Evolutionary conservation across 2,329 filamentous ascomycete species (phyloP).

Genomic region (Reticulascus tulasneorum): DNA sequence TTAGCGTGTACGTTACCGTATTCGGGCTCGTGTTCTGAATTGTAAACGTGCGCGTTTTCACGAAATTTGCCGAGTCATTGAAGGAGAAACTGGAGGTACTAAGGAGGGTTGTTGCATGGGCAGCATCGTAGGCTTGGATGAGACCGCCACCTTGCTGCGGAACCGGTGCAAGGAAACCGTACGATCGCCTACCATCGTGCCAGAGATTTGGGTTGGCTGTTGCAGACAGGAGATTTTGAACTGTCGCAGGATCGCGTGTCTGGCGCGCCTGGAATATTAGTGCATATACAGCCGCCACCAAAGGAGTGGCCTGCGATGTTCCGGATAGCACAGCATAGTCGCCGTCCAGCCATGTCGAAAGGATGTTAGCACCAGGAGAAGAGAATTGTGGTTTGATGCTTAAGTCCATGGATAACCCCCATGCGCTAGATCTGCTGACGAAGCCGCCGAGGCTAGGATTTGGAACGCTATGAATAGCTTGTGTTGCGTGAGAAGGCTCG

Average conservation of each 20-base stretch:
- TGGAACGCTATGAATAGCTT: too few relatives aligned
- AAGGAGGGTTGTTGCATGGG: constrained; percentile 32
- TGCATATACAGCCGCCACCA: constrained; percentile 35
- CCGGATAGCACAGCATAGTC: constrained; percentile 46
- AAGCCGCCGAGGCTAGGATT: constrained; percentile 45
- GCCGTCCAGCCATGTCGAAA: constrained; percentile 46
- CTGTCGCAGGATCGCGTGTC: constrained; percentile 17
- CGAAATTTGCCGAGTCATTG: constrained; percentile 40
- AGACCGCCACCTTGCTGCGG: constrained; percentile 39
- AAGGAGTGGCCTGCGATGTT: constrained; percentile 50
- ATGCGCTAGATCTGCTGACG: too few relatives aligned
- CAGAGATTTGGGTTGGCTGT: constrained; percentile 24
- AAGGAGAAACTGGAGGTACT: constrained; percentile 35
- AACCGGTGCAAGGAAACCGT: constrained; percentile 25
- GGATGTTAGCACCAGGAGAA: constrained; percentile 52
- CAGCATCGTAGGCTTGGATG: constrained; percentile 35
- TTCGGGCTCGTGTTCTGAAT: constrained; percentile 34
- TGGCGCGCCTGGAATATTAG: constrained; percentile 25
- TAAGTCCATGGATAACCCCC: constrained; percentile 59
- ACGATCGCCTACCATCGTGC: constrained; percentile 19
- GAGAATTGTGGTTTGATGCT: constrained; percentile 53
- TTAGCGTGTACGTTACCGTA: constrained; percentile 31
- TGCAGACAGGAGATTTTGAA: constrained; percentile 22
- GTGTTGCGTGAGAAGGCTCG: too few relatives aligned
- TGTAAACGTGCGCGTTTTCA: constrained; percentile 26